Evolutionary conservation across 1,284 basidiomycete species (phyloP), one percentile per base, ranked within the genome.

Genomic region (Heterobasidion annosum): DNA sequence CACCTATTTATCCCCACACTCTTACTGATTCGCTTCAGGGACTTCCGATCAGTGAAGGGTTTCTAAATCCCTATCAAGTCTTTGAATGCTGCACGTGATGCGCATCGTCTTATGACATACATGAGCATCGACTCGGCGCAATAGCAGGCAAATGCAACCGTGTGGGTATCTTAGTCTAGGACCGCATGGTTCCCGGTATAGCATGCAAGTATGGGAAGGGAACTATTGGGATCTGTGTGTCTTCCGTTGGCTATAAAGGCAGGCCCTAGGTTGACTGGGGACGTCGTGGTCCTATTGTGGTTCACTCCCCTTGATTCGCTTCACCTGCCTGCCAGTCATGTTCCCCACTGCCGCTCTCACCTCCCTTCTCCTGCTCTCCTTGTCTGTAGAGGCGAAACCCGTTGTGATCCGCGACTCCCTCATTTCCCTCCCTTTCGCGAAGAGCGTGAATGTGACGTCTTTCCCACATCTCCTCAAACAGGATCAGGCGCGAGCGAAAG

Each of bases 401-500:
- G 63, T 77, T 49, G 66, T 75, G 40, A 63, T 77, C 43, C 68
- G 69, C 52, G 63, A 71, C 51, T 63, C 71, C 15, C 65, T 61
- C 12, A 65, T 82, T 51, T 74, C 71, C 5, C 63, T 83, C 9
- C 68, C 77, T 13, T 61, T 84, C 48, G 72, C 78, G 18, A 74
- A 75, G 61, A 68, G 70, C 54, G 62, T 82, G 61, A 82, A 82
- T 59, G 55, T 70, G 54, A 76, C 69, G 3, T 75, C 77, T 55
- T 56, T 68, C 5, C 64, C 67, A 53, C 75, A 75, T 49, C 65
- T 84, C 50, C 62, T 87, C 34, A 68, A 76, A 54, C 72, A 76
- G 51, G 85, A 86, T 63, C 75, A 75, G 54, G 73, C 74, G 54
- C 76, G 82, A 54, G 76, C 73, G 18, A 62, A 70, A 55, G 67